Base-by-base conservation (phyloP, 345 rosid genomes). In the Diplotaxis tenuifolia region DNA sequence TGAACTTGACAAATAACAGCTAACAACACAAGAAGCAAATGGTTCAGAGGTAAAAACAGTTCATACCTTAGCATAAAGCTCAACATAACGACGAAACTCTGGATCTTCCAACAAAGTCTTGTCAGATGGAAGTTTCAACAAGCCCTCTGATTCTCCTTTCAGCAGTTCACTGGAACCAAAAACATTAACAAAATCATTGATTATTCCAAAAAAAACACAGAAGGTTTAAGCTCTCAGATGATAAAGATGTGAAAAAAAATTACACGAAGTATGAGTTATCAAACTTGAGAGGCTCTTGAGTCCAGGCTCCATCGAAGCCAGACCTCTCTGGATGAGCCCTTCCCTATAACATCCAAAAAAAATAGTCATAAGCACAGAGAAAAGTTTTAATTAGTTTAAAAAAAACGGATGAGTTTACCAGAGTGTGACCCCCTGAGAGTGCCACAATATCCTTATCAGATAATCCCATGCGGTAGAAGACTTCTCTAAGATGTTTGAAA, bases 291-390 rank as follows among this genome's bases (percentile, higher is more conserved):
- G 98, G 97, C 72, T 91, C 95, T 79, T 78, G 75, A 45, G 97
- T 94, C 98, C 98, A 94, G 38, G 99, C 91, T 40, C 99, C 99
- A 68, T 95, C 97, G 68, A 91, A 95, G 74, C 96, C 92, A 9
- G 99, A 91, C 81, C 99, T 87, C 75, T 95, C 95, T 8, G 87
- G 89, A 81, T 91, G 98, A 42, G 93, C 96, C 78, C 88, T 83
- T 82, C 97, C 99, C 97, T 91, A 69, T 1, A 6, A 75, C 66
- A 70, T 64, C 18, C 47, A 5, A 42, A 63, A 78, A 21, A 62
- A 18, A 21, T 73, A 70, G 70, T 29, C 49, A 57, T 59, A 38
- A 57, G 36, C 42, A 67, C 58, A 59, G 3, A 0, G 19, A 40
- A 10, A 59, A 12, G 2, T 38, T 31, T 25, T 19, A 20, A 40